phyloP scores from a whole-genome alignment of 345 rosid species.

The Boechera divaricarpa region DNA sequence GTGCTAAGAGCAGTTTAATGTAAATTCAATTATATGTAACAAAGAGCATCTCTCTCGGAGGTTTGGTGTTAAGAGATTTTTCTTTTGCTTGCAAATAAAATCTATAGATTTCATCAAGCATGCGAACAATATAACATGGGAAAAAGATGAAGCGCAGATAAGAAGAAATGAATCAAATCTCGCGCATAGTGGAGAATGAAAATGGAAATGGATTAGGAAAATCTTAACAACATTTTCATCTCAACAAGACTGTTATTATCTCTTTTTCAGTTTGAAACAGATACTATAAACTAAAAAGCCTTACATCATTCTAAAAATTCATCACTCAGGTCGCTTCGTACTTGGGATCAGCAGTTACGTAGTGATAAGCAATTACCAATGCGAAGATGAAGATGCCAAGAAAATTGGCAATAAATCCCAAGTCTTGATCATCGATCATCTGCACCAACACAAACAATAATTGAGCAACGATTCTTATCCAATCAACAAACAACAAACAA shows the following conservation, averaged over 20 bases:
- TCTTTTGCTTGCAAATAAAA: too few relatives aligned
- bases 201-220: constrained; percentile 4
- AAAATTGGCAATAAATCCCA: constrained; percentile 78
- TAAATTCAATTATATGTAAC: too few relatives aligned
- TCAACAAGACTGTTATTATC: constrained; percentile 11
- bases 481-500: constrained; percentile 8
- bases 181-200: background rate
- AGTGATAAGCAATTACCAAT: constrained; percentile 82
- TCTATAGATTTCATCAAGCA: background rate
- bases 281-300: constrained; percentile 6
- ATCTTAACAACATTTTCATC: constrained; percentile 11
- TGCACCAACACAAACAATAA: constrained; percentile 48
- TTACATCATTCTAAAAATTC: constrained; percentile 10
- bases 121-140: background rate
- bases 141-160: background rate
- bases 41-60: background rate
- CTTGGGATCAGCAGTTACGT: constrained; percentile 86
- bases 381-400: constrained; percentile 79
- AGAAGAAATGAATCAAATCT: background rate
- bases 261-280: constrained; percentile 27
- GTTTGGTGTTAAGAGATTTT: background rate
- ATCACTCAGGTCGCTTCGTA: constrained; percentile 63
- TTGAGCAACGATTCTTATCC: constrained; percentile 22
- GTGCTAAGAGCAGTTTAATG: background rate
- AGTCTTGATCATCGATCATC: constrained; percentile 87